Conservation (phyloP, 495 filamentous ascomycete genomes). For the Coniosporium apollinis region DNA sequence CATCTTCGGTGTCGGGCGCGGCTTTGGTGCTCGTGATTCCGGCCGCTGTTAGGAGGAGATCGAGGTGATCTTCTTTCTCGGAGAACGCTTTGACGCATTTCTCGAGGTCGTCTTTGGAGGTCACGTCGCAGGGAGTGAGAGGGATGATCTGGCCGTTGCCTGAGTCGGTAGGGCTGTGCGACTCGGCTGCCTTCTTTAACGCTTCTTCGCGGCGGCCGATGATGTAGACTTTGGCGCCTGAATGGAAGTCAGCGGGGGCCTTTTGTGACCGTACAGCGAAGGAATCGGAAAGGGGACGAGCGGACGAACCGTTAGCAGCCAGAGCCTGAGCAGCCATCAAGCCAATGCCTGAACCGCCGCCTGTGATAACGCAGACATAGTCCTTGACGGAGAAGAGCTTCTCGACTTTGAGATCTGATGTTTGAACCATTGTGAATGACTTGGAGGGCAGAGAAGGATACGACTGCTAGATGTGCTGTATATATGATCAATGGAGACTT, state of each 20-base stretch:
- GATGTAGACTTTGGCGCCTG: constrained; percentile 28
- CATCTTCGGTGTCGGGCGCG: constrained; percentile 17
- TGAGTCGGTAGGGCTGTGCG: constrained; percentile 15
- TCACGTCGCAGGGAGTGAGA: constrained; percentile 26
- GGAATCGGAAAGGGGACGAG: background rate
- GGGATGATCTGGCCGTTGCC: constrained; percentile 24
- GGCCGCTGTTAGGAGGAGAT: constrained; percentile 22
- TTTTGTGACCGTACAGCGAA: too few species aligned
- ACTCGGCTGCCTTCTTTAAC: constrained; percentile 23
- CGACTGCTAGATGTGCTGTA: too few species aligned
- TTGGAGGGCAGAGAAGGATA: too few species aligned
- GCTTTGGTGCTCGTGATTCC: constrained; percentile 24
- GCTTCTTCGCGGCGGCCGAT: constrained; percentile 22
- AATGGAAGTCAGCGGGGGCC: background rate
- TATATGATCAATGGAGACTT: too few species aligned
- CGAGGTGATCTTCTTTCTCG: constrained; percentile 23
- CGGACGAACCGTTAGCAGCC: constrained; percentile 22
- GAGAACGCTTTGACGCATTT: constrained; percentile 18
- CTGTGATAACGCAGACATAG: constrained; percentile 47
- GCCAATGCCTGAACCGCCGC: constrained; percentile 26
- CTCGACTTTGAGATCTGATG: constrained; percentile 29
- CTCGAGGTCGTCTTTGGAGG: constrained; percentile 23
- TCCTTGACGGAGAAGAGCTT: constrained; percentile 45
- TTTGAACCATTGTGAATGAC: constrained; percentile 13
- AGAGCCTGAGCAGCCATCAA: constrained; percentile 27